Percentiles rank a stretch among this genome's conserved stretches.
phyloP scores from a whole-genome alignment of 441 rosid genomes.

The Dalechampia spathulata region DNA sequence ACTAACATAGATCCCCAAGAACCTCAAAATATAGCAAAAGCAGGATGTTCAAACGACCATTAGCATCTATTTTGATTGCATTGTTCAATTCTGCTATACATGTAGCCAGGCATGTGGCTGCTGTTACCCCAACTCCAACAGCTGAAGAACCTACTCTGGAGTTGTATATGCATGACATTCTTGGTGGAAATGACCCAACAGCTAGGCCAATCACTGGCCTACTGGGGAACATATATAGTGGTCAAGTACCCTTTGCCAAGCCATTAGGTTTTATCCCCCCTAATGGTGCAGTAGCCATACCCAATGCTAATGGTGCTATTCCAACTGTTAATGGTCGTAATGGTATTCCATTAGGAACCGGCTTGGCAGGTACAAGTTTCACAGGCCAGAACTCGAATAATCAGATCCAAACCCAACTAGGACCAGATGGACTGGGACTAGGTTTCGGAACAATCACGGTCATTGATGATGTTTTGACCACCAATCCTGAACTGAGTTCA shows the following conservation, averaged over 20 bases:
- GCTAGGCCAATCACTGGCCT: constrained; percentile 89
- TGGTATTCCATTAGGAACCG: constrained; percentile 85
- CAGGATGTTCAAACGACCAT: constrained; percentile 37
- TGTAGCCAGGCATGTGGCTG: constrained; percentile 20
- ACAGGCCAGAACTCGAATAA: constrained; percentile 43
- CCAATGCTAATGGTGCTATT: constrained; percentile 79
- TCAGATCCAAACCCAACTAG: constrained; percentile 53
- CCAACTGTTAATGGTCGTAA: constrained; percentile 65
- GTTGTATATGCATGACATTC: constrained; percentile 85
- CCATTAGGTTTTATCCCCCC: constrained; percentile 75
- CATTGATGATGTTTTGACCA: constrained; percentile 67
- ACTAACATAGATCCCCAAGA: constrained; percentile 8
- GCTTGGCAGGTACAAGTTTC: constrained; percentile 69
- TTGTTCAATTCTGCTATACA: constrained; percentile 19
- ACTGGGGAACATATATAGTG: constrained; percentile 79
- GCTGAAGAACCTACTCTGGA: constrained; percentile 52
- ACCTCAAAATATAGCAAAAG: neutral
- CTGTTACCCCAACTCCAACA: constrained; percentile 31
- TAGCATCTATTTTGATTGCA: constrained; percentile 21
- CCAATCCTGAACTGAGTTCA: constrained; percentile 64
- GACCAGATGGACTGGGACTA: constrained; percentile 78
- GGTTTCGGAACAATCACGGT: constrained; percentile 89
- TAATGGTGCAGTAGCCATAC: constrained; percentile 50
- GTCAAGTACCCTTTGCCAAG: constrained; percentile 88
- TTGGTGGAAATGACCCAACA: constrained; percentile 78